Evolutionary conservation across 2,329 filamentous ascomycete genomes (phyloP).

Genomic region (Cladorrhinum sp.): DNA sequence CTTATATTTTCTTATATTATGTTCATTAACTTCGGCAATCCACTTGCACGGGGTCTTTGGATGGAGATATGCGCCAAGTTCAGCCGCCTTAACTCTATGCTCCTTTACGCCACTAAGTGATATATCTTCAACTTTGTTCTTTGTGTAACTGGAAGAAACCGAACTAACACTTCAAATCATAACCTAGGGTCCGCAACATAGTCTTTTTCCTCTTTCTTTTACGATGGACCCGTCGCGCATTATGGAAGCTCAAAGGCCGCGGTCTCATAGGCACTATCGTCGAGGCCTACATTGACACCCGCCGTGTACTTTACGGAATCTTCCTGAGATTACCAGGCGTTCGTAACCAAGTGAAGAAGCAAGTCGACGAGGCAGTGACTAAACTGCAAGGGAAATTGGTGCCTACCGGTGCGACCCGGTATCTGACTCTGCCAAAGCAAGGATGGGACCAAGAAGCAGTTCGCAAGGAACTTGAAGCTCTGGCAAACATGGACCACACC

Average conservation of each 20-base stretch:
- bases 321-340: conserved; percentile 87
- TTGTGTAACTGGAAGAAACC: neutral
- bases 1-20: neutral
- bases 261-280: conserved; percentile 76
- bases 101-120: neutral
- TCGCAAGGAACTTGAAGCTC: conserved; percentile 70
- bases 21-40: neutral
- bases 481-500: conserved; percentile 87
- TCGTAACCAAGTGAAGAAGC: conserved; percentile 77
- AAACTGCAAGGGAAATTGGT: conserved; percentile 85
- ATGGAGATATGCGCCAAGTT: neutral
- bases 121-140: neutral
- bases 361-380: conserved; percentile 74
- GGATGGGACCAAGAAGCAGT: conserved; percentile 80
- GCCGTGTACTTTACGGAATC: conserved; percentile 74
- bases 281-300: conserved; percentile 69
- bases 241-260: conserved; percentile 84
- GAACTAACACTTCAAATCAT: conserved; percentile 5
- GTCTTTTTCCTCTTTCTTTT: conserved; percentile 86
- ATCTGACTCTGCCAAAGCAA: conserved; percentile 74
- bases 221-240: conserved; percentile 74
- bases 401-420: conserved; percentile 66
- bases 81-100: neutral
- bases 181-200: conserved; percentile 71
- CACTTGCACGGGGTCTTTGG: neutral